Conservation (phyloP, 2,329 filamentous ascomycete genomes). For the Hirsutella rhossiliensis region DNA sequence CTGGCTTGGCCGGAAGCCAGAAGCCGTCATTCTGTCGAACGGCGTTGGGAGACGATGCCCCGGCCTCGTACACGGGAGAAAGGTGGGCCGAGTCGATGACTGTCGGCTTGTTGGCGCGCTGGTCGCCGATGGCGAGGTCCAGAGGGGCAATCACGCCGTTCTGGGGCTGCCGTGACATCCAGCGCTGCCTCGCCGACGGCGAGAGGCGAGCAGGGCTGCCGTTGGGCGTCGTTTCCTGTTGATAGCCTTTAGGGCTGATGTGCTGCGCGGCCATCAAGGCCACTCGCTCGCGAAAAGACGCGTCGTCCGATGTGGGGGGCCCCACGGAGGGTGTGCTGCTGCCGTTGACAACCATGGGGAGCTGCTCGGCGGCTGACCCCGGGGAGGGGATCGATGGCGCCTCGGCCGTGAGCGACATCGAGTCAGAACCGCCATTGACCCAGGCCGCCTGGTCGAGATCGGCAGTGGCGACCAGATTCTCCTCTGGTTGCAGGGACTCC, state of each 20-base stretch:
- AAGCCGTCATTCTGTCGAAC: conserved; percentile 39
- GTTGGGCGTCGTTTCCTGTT: conserved; percentile 18
- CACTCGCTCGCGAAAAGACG: conserved; percentile 30
- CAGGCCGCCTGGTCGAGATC: conserved; percentile 16
- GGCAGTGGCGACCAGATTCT: conserved; percentile 5
- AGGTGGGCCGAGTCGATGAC: conserved; percentile 37
- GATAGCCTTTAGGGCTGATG: conserved; percentile 11
- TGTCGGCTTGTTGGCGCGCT: conserved; percentile 21
- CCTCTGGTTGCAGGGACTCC: conserved; percentile 11
- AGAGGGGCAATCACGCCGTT: conserved; percentile 41
- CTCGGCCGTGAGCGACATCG: not conserved
- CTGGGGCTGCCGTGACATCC: conserved; percentile 29
- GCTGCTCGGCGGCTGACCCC: conserved; percentile 11
- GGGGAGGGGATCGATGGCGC: conserved; percentile 2
- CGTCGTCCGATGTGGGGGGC: conserved; percentile 17
- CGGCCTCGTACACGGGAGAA: conserved; percentile 63
- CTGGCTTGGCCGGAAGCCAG: conserved; percentile 14
- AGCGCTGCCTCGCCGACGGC: conserved; percentile 22
- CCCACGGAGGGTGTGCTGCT: conserved; percentile 9
- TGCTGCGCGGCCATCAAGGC: conserved; percentile 25
- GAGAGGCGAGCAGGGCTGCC: conserved; percentile 17
- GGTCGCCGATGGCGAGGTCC: conserved; percentile 39
- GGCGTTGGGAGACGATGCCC: conserved; percentile 57
- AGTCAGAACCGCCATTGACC: conserved; percentile 8
- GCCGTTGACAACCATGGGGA: conserved; percentile 24